Evolutionary conservation across 2,329 filamentous ascomycete genomes (phyloP).

Genomic region (Akanthomyces uredinophilus): DNA sequence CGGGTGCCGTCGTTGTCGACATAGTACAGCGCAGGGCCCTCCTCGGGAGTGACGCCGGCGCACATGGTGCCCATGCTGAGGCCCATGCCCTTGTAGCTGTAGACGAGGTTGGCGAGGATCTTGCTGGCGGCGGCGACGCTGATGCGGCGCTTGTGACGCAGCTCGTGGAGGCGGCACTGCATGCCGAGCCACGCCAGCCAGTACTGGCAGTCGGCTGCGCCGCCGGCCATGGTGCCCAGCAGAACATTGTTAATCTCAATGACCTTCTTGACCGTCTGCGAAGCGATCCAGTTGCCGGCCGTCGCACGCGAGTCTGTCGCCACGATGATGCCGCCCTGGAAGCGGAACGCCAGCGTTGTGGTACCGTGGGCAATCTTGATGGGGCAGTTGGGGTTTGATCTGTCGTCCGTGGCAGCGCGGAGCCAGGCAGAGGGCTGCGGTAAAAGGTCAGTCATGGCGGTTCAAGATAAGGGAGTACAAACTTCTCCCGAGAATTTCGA

Average conservation of each 20-base stretch:
- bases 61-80: conserved; percentile 99
- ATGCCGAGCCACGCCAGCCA: conserved; percentile 98
- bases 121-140: conserved; percentile 95
- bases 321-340: conserved; percentile 97
- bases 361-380: conserved; percentile 99
- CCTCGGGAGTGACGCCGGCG: conserved; percentile 89
- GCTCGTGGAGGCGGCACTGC: conserved; percentile 98
- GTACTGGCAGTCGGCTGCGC: conserved; percentile 98
- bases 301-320: conserved; percentile 96
- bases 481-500: not conserved
- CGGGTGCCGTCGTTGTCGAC: conserved; percentile 92
- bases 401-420: conserved; percentile 93
- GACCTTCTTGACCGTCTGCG: conserved; percentile 99
- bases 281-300: conserved; percentile 98
- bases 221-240: conserved; percentile 96
- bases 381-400: conserved; percentile 91
- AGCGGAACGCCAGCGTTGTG: conserved; percentile 94
- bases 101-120: conserved; percentile 97
- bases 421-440: conserved; percentile 83
- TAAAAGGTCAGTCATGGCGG: not conserved
- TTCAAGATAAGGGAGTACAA: not conserved
- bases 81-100: conserved; percentile 98
- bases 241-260: conserved; percentile 96
- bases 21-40: conserved; percentile 97
- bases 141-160: conserved; percentile 98